These are phyloP conservation scores for Phytophthora citrophthora DNA, from an alignment of 352 stramenopile species.

Conservation along the genomic window DNA sequence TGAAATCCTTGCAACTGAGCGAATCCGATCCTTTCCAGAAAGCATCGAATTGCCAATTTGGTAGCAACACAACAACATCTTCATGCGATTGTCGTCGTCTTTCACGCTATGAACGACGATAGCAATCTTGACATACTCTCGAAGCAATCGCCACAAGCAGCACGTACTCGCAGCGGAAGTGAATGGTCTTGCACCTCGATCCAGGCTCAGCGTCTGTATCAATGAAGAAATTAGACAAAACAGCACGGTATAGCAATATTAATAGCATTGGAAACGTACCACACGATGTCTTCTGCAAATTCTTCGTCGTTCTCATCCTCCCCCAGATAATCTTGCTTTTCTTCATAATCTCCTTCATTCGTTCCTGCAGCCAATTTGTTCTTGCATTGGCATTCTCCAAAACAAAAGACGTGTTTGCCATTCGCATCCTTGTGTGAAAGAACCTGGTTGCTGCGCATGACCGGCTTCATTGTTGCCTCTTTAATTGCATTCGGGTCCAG, in stretches of 20 bases:
- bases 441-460: constrained; percentile 15
- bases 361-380: constrained; percentile 40
- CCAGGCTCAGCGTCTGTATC: constrained; percentile 33
- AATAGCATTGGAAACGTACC: constrained; percentile 33
- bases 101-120: too few relatives aligned
- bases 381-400: constrained; percentile 58
- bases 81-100: too few relatives aligned
- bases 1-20: too few relatives aligned
- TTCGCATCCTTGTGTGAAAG: constrained; percentile 32
- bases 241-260: background rate
- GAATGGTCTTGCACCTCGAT: constrained; percentile 27
- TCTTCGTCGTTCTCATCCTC: constrained; percentile 41
- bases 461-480: constrained; percentile 21
- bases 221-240: constrained; percentile 18
- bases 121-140: constrained; percentile 74
- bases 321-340: constrained; percentile 10
- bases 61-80: too few relatives aligned
- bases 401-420: constrained; percentile 39
- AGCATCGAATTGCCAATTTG: too few relatives aligned
- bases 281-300: constrained; percentile 51
- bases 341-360: constrained; percentile 23
- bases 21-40: too few relatives aligned
- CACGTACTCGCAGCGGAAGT: constrained; percentile 48
- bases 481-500: constrained; percentile 20
- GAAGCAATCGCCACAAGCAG: constrained; percentile 63